These are phyloP conservation scores for Leccinum subtestaceum DNA, from an alignment of 768 basidiomycete species.

Conservation along the genomic window DNA sequence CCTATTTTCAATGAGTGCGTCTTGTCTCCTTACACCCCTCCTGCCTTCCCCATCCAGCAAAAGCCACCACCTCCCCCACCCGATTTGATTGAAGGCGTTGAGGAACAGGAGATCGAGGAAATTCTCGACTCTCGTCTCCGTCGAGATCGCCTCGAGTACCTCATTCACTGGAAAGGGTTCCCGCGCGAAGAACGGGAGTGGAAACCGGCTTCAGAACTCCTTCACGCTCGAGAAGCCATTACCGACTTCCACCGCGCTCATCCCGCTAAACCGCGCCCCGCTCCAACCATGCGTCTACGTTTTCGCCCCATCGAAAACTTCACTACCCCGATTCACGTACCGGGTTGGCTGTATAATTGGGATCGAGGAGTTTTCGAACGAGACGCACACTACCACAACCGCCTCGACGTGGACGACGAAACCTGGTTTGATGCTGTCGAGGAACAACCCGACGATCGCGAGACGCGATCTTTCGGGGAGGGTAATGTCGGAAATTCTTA, in stretches of 20 bases:
- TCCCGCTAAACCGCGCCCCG: background rate
- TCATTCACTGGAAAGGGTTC: no score
- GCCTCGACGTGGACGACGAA: background rate
- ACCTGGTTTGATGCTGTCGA: slow-evolving; percentile 3
- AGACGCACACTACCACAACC: background rate
- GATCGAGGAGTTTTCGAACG: background rate
- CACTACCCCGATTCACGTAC: background rate
- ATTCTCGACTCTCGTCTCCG: no score
- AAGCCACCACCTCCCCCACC: no score
- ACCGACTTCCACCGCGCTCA: slow-evolving; percentile 12
- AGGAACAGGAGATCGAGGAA: no score
- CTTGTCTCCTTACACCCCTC: no score
- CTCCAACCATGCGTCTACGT: background rate
- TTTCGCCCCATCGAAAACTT: background rate
- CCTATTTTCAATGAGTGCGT: no score
- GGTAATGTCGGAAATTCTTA: background rate
- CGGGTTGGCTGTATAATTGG: background rate
- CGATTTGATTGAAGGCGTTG: no score
- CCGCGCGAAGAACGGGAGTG: no score
- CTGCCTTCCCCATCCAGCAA: no score
- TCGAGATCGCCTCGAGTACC: no score
- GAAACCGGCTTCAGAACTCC: slow-evolving; percentile 1
- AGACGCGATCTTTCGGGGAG: background rate
- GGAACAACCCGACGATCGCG: background rate
- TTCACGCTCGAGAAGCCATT: slow-evolving; percentile 2